Base-by-base conservation (phyloP, 768 basidiomycete genomes). In the Trametes coccinea region DNA sequence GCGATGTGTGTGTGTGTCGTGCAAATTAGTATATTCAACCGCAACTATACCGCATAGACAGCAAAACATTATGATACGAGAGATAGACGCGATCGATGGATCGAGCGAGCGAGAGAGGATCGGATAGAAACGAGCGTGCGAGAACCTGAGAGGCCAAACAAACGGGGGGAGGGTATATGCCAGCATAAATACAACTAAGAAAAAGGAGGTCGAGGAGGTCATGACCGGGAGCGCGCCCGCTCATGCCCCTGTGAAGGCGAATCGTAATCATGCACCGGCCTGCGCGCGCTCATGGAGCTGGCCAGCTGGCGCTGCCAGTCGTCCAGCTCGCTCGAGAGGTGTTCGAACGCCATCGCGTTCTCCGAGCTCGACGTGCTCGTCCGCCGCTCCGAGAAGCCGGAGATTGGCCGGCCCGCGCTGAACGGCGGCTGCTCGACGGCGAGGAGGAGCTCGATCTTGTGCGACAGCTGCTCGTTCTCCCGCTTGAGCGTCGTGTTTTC, bases 381-480 rank as follows among this genome's bases (percentile, higher is more conserved):
- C 45, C 86, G 84, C 34, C 83, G 83, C 59, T 78, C 81, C 4
- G 77, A 77, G 45, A 81, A 75, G 39, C 82, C 82, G 8, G 89
- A 91, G 62, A 87, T 75, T 29, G 87, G 88, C 33, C 75, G 73
- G 17, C 80, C 82, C 50, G 79, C 78, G 33, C 85, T 85, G 69
- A 88, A 92, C 3, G 83, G 78, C 22, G 89, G 84, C 66, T 90
- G 89, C 68, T 93, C 92, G 46, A 91, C 92, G 68, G 94, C 92
- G 55, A 96, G 83, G 14, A 96, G 80, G 49, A 95, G 81, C 59
- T 87, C 90, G 67, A 96, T 93, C 81, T 93, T 94, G 72, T 92
- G 92, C n/a, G 89, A 88, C 46, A 95, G 82, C 67, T 93, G 87
- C 70, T 92, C 89, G 72, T 95, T 95, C 75, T 95, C 92, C 59